These are phyloP conservation scores for Melianthus villosus DNA, from an alignment of 441 rosid genomes.

Conservation along the genomic window DNA sequence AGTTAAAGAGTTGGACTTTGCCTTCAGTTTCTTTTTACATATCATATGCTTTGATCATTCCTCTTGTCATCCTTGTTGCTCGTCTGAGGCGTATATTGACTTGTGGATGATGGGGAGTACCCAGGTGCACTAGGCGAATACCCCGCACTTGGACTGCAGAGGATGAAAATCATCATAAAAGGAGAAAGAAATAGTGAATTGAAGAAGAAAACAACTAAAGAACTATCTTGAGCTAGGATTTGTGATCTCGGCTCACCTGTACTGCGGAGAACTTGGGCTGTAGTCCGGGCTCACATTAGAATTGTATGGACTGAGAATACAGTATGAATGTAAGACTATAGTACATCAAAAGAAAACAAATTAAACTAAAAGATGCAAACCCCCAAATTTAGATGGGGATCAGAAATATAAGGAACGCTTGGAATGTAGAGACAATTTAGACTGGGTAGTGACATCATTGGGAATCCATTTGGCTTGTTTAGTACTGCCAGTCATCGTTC, in stretches of 20 bases:
- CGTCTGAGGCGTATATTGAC: constrained; percentile 76
- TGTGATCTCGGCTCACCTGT: constrained; percentile 26
- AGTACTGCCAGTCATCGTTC: no score
- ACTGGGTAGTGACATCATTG: no score
- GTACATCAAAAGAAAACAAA: not conserved
- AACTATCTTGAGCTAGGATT: not conserved
- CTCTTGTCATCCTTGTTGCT: constrained; percentile 38
- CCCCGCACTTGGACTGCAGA: constrained; percentile 65
- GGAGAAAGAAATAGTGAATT: no score
- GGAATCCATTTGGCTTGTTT: no score
- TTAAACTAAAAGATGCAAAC: not conserved
- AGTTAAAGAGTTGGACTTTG: no score
- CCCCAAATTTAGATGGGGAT: no score
- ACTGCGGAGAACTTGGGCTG: constrained; percentile 71
- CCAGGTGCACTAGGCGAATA: constrained; percentile 92
- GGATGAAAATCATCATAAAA: no score
- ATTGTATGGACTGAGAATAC: constrained; percentile 55
- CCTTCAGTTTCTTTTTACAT: no score
- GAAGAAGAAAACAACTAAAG: no score
- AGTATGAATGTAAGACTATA: not conserved
- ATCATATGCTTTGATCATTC: no score
- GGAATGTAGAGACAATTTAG: no score
- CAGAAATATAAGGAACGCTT: no score
- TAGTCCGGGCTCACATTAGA: constrained; percentile 76
- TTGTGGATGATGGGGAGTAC: constrained; percentile 80